Evolutionary conservation across 306 rosid species (phyloP), one percentile per base, ranked within the genome.

Genomic region (Coriaria nepalensis): DNA sequence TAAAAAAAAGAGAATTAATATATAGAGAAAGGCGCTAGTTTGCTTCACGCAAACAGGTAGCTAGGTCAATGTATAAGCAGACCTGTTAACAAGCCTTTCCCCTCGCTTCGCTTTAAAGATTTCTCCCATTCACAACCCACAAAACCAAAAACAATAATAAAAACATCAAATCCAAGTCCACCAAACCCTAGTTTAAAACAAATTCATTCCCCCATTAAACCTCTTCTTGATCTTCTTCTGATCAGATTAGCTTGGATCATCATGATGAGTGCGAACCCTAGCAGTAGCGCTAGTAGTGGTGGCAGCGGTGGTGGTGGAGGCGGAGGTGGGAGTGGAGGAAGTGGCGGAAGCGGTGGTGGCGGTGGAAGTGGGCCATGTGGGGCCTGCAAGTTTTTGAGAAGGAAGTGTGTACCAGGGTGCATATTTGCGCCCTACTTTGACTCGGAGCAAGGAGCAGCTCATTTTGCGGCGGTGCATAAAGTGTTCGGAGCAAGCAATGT

Each of bases 401-500:
- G 97, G 50, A 88, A 88, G 76, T 88, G 97, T 5, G 81, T 70
- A 37, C 57, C 61, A 5, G 90, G 86, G 4, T 88, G 97, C 50
- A 77, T 88, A 40, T 88, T 88, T 36, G 95, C 97, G 0, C 97
- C 97, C 0, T 88, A 83, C 69, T 88, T 88, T 8, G 97, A 88
- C 53, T 78, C 97, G 0, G 95, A 88, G 58, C 95, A 88, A 68
- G 95, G 97, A 0, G 90, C 90, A 0, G 66, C 83, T 0, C 95
- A 88, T 37, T 88, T 88, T 48, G 95, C 97, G 0, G 93, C 95
- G 2, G 97, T 88, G 37, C 97, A 88, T 33, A 88, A 81, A 73
- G 90, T 88, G 37, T 88, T 88, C 39, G 97, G 97, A 1, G 97
- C 97, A 0, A 88, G 95, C 53, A 88, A 88, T n/a, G 95, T 88